Percentiles rank a stretch among this genome's conserved stretches.
Evolutionary conservation across 2,329 filamentous ascomycete species (phyloP).

Genomic region (Neopestalotiopsis sp.): DNA sequence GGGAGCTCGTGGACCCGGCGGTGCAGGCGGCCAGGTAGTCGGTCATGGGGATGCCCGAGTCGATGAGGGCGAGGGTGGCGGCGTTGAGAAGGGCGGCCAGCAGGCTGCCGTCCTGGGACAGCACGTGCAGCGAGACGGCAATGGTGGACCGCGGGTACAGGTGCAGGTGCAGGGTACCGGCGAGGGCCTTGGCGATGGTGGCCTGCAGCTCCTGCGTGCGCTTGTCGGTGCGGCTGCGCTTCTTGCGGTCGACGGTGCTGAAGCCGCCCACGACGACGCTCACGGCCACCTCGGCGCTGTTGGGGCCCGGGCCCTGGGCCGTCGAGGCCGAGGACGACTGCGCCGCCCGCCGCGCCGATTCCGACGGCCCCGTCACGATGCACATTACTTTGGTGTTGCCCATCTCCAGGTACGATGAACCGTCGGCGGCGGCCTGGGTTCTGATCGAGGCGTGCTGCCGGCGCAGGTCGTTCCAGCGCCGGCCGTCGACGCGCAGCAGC

Average conservation of each 20-base stretch:
- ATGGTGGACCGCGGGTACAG: constrained; percentile 90
- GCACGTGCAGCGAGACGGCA: constrained; percentile 80
- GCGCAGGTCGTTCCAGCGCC: constrained; percentile 96
- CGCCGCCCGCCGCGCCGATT: constrained; percentile 58
- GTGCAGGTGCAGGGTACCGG: constrained; percentile 79
- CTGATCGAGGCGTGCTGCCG: constrained; percentile 87
- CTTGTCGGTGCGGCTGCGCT: constrained; percentile 78
- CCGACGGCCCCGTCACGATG: constrained; percentile 83
- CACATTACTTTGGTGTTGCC: constrained; percentile 98
- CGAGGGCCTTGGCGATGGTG: constrained; percentile 78
- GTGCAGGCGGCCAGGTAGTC: constrained; percentile 91
- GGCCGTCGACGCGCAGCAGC: constrained; percentile 79
- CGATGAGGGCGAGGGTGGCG: constrained; percentile 86
- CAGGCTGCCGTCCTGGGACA: constrained; percentile 88
- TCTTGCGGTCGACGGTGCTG: constrained; percentile 83
- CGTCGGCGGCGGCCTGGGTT: constrained; percentile 90
- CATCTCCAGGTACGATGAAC: constrained; percentile 93
- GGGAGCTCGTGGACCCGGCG: constrained; percentile 76
- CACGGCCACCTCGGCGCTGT: constrained; percentile 74
- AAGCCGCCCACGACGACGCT: constrained; percentile 88
- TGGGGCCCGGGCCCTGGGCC: constrained; percentile 31
- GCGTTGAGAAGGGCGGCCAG: constrained; percentile 92
- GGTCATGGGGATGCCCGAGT: constrained; percentile 94
- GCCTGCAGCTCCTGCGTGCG: constrained; percentile 78
- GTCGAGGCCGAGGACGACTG: constrained; percentile 46